A percentile compares a stretch with the other conserved stretches of the same genome.
phyloP scores from a whole-genome alignment of 1,284 basidiomycete genomes.

The Rhizoctonia solani region DNA sequence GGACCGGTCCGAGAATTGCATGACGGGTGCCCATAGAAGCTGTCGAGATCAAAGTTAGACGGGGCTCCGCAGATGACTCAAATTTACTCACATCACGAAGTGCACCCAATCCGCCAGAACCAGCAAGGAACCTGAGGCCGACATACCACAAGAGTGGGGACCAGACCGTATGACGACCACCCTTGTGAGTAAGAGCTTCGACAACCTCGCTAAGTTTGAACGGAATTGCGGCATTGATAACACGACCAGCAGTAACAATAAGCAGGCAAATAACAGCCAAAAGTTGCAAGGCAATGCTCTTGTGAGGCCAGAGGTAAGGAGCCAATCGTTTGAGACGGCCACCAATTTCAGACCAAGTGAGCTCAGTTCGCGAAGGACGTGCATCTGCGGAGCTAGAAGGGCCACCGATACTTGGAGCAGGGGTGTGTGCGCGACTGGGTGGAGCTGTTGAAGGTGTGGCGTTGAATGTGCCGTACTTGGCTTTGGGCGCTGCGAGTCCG shows the following conservation, averaged over 20 bases:
- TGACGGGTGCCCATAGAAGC: slow-evolving; percentile 79
- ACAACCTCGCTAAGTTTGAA: slow-evolving; percentile 73
- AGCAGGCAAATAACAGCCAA: slow-evolving; percentile 71
- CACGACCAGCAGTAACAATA: slow-evolving; percentile 71
- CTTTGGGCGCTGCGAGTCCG: slow-evolving; percentile 31
- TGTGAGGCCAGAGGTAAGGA: slow-evolving; percentile 84
- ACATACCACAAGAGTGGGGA: slow-evolving; percentile 65
- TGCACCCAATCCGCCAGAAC: slow-evolving; percentile 70
- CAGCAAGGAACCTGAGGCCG: slow-evolving; percentile 65
- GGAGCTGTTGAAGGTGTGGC: slow-evolving; percentile 49
- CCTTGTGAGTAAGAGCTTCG: slow-evolving; percentile 54
- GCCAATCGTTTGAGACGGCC: slow-evolving; percentile 62
- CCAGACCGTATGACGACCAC: slow-evolving; percentile 51
- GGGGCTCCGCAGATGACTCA: neutral
- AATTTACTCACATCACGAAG: slow-evolving; percentile 61
- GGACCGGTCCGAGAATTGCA: slow-evolving; percentile 81
- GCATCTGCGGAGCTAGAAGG: slow-evolving; percentile 26
- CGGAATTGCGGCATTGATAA: slow-evolving; percentile 75
- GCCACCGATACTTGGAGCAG: slow-evolving; percentile 52
- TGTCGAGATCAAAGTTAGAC: slow-evolving; percentile 43
- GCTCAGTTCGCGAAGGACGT: slow-evolving; percentile 42
- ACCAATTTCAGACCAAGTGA: slow-evolving; percentile 66
- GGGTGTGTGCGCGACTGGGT: slow-evolving; percentile 63
- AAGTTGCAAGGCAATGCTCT: slow-evolving; percentile 64
- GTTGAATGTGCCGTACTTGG: slow-evolving; percentile 37